Base-by-base conservation (phyloP, 345 rosid genomes). In the Trapa incisa region DNA sequence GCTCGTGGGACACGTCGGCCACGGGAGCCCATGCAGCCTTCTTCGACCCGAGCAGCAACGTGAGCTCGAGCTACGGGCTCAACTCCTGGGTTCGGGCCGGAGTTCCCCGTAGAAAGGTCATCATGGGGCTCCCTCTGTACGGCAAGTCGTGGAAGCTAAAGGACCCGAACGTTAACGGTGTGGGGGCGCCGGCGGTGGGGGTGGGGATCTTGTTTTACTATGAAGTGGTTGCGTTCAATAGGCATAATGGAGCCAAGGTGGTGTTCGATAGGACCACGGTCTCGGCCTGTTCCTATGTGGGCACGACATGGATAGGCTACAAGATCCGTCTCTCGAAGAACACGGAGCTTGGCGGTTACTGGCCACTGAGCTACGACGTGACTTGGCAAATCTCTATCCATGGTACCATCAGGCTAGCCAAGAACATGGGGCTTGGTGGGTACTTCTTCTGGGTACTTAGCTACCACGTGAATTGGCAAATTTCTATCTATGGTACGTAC, bases 11-110 rank as follows among this genome's bases (percentile, higher is more conserved):
- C 62, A 66, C 78, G 33, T 69, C 74, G 1, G 67, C 69, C 16
- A 78, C 81, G 0, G 76, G 74, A n/a, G 79, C 77, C 5, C 81
- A 58, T 5, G 81, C 81, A 5, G 67, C 76, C 5, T 61, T 78
- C 62, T 72, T 56, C 52, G 73, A 72, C 37, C 72, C 70, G 17
- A 41, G 39, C 3, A 72, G 70, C 74, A 67, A 61, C 32, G 50
- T 78, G 9, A 70, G 71, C 73, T 64, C 77, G n/a, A 64, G 22
- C 61, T 65, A 72, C 42, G 79, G 79, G 58, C 73, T 75, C 15
- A 35, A 41, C 35, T 67, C 79, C 10, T 75, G 79, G 82, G 48
- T 62, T 22, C 16, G 33, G 2, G 72, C 74, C 1, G 77, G 82
- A 11, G 53, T 78, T 41, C 61, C 39, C 2, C 6, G 43, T 0